phyloP scores from a whole-genome alignment of 2,329 filamentous ascomycete genomes.

The Alternaria sp. region DNA sequence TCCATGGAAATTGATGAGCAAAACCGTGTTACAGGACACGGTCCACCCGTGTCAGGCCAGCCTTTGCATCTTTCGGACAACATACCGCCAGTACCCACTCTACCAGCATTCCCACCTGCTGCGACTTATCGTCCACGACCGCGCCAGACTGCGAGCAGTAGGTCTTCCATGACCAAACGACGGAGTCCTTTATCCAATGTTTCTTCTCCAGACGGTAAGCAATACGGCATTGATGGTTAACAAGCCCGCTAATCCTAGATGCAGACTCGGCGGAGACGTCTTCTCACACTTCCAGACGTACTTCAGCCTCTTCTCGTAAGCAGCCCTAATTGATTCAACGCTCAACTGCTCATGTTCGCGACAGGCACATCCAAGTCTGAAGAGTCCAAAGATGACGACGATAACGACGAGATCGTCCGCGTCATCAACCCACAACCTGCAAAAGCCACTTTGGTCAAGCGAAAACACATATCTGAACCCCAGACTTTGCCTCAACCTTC shows the following conservation, averaged over 20 bases:
- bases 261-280: conserved; percentile 10
- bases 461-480: not conserved
- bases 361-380: conserved; percentile 8
- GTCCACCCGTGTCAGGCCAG: not conserved
- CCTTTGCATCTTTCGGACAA: not conserved
- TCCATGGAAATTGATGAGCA: conserved; percentile 3
- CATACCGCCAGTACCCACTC: conserved; percentile 4
- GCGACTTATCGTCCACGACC: conserved; percentile 8
- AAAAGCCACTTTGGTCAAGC: not conserved
- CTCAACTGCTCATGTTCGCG: not conserved
- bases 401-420: conserved; percentile 2
- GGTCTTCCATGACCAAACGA: conserved; percentile 17
- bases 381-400: conserved; percentile 2
- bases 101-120: conserved; percentile 1
- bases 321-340: too few species aligned
- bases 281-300: conserved; percentile 10
- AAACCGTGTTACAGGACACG: not conserved
- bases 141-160: conserved; percentile 10
- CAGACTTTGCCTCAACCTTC: not conserved
- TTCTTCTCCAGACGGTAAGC: conserved; percentile 14
- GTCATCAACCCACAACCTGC: not conserved
- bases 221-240: not conserved
- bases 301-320: conserved; percentile 15
- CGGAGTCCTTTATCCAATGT: conserved; percentile 25
- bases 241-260: not conserved